Base-by-base conservation (phyloP, 2,329 filamentous ascomycete species). In the Daldinia sp. region DNA sequence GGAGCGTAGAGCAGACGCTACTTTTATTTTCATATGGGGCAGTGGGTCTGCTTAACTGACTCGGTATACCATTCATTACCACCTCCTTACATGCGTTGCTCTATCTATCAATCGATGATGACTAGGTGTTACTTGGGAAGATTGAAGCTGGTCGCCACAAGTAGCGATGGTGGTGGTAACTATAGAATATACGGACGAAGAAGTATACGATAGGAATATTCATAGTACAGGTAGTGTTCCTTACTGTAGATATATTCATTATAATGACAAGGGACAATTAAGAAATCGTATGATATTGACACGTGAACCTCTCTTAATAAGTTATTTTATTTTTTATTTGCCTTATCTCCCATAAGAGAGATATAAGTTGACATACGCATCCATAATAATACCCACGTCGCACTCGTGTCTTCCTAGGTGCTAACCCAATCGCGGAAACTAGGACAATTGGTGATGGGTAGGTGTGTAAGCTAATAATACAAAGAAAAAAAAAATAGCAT, bases 61-160 rank as follows among this genome's bases (percentile, higher is more conserved):
- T 51, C 46, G 26, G 46, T 51, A 51, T 51, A 18, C 28, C 9
- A 48, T 28, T 28, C 28, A 48, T 4, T 42, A n/a, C 4, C 18
- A 39, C 35, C 12, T 39, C 18, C n/a, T 9, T 44, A 18, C 42
- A 5, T 44, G n/a, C 1, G 15, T 42, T 46, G 13, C 18, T 12
- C 20, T 46, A 26, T 13, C 12, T 23, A 20, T 39, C 15, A 13
- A 2, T 39, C 23, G 12, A 18, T 23, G 7, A 35, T 13, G 18
- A 12, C 18, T 39, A 39, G 33, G 1, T 56, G 56, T 53, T 69
- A 42, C 56, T 54, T 58, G 26, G 48, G 30, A 9, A 37, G 12
- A 37, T 58, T 18, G 55, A 63, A 39, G 60, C 44, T 70, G 56
- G 57, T 53, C 39, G 64, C 55, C 50, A 41, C 37, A 13, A 64